Conservation (phyloP, 2,329 filamentous ascomycete species). For the Trichoderma lentiforme region DNA sequence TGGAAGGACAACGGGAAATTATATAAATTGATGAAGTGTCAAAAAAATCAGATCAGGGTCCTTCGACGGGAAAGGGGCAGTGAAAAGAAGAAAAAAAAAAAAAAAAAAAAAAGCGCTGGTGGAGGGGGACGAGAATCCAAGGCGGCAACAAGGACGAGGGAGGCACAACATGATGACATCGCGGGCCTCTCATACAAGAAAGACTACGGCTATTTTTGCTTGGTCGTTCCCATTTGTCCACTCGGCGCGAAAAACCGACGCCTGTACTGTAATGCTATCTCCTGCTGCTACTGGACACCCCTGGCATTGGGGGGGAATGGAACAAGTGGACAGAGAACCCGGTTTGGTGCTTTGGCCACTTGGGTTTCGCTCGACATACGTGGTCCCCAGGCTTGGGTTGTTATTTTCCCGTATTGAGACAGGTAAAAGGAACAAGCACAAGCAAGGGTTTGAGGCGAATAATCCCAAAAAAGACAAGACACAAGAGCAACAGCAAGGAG, state of each 20-base stretch:
- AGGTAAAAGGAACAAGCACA: not conserved
- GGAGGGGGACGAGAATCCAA: not conserved
- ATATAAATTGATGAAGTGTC: slow-evolving; percentile 15
- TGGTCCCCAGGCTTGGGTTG: not conserved
- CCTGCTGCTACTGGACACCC: not conserved
- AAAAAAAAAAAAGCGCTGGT: not conserved
- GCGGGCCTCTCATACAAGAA: not conserved
- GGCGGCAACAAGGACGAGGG: not conserved
- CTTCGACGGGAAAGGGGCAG: not conserved
- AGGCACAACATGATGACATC: slow-evolving; percentile 16
- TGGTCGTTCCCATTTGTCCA: not conserved
- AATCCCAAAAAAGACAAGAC: not conserved
- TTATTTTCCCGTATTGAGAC: not conserved
- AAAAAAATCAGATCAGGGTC: slow-evolving; percentile 5
- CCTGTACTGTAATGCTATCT: not conserved
- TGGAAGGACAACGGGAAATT: not conserved
- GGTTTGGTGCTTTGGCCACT: not conserved
- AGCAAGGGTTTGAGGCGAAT: not conserved
- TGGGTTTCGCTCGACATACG: not conserved
- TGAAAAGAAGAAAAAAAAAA: not conserved
- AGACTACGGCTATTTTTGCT: not conserved
- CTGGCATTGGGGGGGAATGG: not conserved
- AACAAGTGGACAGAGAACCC: not conserved
- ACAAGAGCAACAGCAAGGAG: not conserved
- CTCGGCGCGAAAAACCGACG: not conserved